A percentile compares a stretch with the other conserved stretches of the same genome.
phyloP scores from a whole-genome alignment of 176 grass and related monocot species.

The Musa acuminata region DNA sequence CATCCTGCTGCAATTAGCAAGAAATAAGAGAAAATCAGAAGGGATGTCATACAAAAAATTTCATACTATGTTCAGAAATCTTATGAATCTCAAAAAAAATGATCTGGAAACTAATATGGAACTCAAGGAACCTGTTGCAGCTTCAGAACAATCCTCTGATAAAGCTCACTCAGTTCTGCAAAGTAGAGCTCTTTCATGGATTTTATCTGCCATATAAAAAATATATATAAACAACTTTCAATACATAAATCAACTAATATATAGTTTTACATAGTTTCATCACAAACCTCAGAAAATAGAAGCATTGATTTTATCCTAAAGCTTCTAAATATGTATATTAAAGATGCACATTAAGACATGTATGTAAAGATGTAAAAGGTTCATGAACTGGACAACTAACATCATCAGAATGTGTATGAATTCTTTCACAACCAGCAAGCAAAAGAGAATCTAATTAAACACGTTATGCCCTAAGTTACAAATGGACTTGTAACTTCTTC shows the following conservation, averaged over 20 bases:
- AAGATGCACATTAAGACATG: too few species aligned
- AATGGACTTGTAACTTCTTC: too few species aligned
- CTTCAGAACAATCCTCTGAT: slow-evolving; percentile 48
- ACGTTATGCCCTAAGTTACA: too few species aligned
- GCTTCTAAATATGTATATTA: too few species aligned
- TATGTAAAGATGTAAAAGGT: too few species aligned
- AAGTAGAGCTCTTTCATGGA: slow-evolving; percentile 58
- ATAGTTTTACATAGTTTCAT: neutral
- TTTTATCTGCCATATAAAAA: slow-evolving; percentile 48
- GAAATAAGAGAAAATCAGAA: neutral
- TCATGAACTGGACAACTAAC: too few species aligned
- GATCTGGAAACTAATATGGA: neutral
- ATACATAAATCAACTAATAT: neutral
- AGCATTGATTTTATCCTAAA: too few species aligned
- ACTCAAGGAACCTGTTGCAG: slow-evolving; percentile 33
- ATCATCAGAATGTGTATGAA: too few species aligned
- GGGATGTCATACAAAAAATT: neutral
- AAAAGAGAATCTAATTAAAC: too few species aligned
- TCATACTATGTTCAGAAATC: neutral
- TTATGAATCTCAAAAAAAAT: neutral
- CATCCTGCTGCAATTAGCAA: slow-evolving; percentile 31
- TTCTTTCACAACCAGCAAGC: too few species aligned
- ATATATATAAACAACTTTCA: neutral
- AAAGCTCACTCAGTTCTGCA: slow-evolving; percentile 47
- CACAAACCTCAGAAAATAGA: too few species aligned